Evolutionary conservation across 129 eudicot species (phyloP).

Genomic region (sunflower (Helianthus annuus)): HanXRQr2.0-SUNRISE NC_035445.2:48509753-48510252

Average conservation of each 20-base stretch:
- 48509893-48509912: conserved; percentile 59
- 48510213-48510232: conserved; percentile 30
- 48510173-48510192: background rate
- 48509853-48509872: conserved; percentile 66
- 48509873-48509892: conserved; percentile 56
- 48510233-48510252: conserved; percentile 37
- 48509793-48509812: conserved; percentile 34
- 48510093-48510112: conserved; percentile 60
- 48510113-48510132: conserved; percentile 21
- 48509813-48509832: conserved; percentile 62
- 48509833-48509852: conserved; percentile 54
- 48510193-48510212: conserved; percentile 62
- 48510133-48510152: conserved; percentile 17
- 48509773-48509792: background rate
- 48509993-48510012: conserved; percentile 57
- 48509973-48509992: background rate
- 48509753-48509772: background rate
- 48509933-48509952: conserved; percentile 5
- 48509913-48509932: conserved; percentile 57
- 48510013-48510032: conserved; percentile 61
- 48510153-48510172: conserved; percentile 1
- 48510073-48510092: conserved; percentile 37
- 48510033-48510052: conserved; percentile 95
- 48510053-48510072: conserved; percentile 63
- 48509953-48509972: background rate